Base-by-base conservation (phyloP, 140 eudicot genomes). In the Bidens hawaiensis region DNA sequence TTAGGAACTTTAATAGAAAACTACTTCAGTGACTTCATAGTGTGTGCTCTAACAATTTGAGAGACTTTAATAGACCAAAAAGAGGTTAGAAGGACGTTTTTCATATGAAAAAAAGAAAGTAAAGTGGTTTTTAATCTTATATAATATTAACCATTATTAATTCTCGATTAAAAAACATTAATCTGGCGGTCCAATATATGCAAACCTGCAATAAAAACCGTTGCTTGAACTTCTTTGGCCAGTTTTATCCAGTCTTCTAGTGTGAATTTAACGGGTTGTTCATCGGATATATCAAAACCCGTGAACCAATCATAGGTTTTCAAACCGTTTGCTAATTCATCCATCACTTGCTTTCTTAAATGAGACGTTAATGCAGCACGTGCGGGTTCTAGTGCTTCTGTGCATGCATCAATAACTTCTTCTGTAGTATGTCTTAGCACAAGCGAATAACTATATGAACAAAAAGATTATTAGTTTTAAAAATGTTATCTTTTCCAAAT, bases 371-470 rank as follows among this genome's bases (percentile, higher is more conserved):
- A 65, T 67, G 83, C 90, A 56, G 88, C 94, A 67, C 81, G 79
- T 33, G 23, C 60, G 36, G 97, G 97, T 68, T 90, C 95, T 72
- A 81, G 76, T 26, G 95, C 95, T 70, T 90, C 95, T 18, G 70
- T 60, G 76, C 97, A 90, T 25, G 97, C 97, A 74, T 85, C 95
- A 62, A 90, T 79, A 49, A 90, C 95, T 83, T 90, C 97, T 82
- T 90, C 95, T 19, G 95, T 86, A 25, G 97, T 90, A 75, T 90
- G 97, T 74, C 97, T 90, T 59, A 90, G 81, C 49, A 90, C 95
- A 67, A 90, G 85, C 31, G 97, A 90, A 68, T 86, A 90, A 60
- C 97, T 90, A 78, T 42, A 59, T 47, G 19, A 24, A 74, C 67
- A 60, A 38, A 51, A 0, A 0, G n/a, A 50, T 38, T 6, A 38